phyloP scores from a whole-genome alignment of 129 eudicot genomes.

The Helichrysum umbraculigerum region DNA sequence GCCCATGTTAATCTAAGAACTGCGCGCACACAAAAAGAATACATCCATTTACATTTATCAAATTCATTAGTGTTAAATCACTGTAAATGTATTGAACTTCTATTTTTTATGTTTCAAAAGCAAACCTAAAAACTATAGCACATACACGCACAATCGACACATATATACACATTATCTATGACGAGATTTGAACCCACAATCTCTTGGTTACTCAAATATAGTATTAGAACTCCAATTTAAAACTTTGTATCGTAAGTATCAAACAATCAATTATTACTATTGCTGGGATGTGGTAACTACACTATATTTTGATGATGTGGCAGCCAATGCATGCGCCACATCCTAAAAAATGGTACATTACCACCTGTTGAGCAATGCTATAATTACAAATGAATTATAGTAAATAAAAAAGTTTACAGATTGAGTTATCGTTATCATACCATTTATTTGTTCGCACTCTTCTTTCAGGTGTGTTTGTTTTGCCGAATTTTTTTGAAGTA shows the following conservation, averaged over 20 bases:
- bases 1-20: constrained; percentile 31
- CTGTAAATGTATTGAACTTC: neutral
- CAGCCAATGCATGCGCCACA: neutral
- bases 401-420: no score
- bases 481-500: no score
- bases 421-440: no score
- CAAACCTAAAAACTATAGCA: neutral
- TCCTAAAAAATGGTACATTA: neutral
- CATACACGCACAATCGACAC: no score
- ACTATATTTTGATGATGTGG: neutral
- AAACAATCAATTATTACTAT: neutral
- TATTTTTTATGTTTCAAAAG: neutral
- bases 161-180: no score
- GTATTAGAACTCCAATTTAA: no score
- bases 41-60: neutral
- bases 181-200: no score
- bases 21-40: constrained; percentile 7
- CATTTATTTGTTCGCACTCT: no score
- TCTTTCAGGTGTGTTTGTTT: no score
- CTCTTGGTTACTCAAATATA: no score
- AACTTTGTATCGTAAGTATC: neutral
- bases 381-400: neutral
- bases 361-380: neutral
- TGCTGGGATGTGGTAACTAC: neutral
- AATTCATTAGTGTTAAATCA: neutral